Conservation (phyloP, 441 rosid genomes). For the Erysimum pusillum region DNA sequence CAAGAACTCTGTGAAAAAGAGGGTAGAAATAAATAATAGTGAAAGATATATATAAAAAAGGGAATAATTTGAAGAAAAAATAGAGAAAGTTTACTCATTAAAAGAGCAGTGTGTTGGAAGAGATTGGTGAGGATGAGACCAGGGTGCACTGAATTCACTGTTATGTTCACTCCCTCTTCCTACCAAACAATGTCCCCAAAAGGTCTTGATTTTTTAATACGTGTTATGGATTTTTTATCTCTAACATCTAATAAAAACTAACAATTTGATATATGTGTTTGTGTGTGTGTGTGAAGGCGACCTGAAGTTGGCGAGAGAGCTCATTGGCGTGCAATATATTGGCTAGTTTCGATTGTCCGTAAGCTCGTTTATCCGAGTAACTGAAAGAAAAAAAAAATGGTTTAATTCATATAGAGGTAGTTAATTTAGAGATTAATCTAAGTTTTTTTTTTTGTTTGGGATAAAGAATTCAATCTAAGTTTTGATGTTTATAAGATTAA, state of each 20-base stretch:
- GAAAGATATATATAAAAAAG: background rate
- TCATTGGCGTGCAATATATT: slow-evolving; percentile 86
- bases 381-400: slow-evolving; percentile 48
- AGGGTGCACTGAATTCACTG: slow-evolving; percentile 90
- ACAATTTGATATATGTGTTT: slow-evolving; percentile 18
- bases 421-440: background rate
- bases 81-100: slow-evolving; percentile 39
- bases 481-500: slow-evolving; percentile 25
- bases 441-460: too few species aligned
- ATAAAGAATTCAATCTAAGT: background rate
- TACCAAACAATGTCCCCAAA: slow-evolving; percentile 42
- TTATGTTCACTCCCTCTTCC: slow-evolving; percentile 84
- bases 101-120: slow-evolving; percentile 59
- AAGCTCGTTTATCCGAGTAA: slow-evolving; percentile 85
- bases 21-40: background rate
- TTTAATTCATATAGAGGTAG: background rate
- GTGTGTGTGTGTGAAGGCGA: slow-evolving; percentile 34
- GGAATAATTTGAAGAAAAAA: background rate
- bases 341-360: slow-evolving; percentile 94
- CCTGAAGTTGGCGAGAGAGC: slow-evolving; percentile 90
- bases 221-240: slow-evolving; percentile 3
- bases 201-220: background rate
- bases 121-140: slow-evolving; percentile 93
- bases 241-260: slow-evolving; percentile 1
- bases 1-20: slow-evolving; percentile 57